phyloP scores from a whole-genome alignment of 805 yeast genomes.

The Myxozyma mucilagina region DNA sequence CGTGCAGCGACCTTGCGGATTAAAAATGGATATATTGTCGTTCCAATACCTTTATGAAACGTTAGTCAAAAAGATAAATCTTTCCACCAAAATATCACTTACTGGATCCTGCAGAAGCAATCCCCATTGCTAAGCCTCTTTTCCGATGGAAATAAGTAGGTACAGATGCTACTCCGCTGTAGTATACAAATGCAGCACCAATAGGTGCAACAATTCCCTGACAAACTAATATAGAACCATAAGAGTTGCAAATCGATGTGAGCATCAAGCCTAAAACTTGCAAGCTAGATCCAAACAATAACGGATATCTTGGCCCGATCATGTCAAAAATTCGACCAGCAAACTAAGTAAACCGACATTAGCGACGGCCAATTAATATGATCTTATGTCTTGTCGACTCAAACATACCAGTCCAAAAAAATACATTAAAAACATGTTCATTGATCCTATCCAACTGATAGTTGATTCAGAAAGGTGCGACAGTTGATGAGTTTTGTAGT shows the following conservation, averaged over 20 bases:
- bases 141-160: conserved; percentile 49
- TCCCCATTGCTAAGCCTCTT: conserved; percentile 49
- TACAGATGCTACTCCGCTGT: conserved; percentile 43
- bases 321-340: conserved; percentile 38
- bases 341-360: conserved; percentile 10
- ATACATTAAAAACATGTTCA: conserved; percentile 36
- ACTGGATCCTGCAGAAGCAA: conserved; percentile 52
- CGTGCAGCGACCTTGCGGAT: conserved; percentile 31
- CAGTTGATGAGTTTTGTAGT: conserved; percentile 34
- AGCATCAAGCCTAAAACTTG: conserved; percentile 39
- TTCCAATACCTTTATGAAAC: conserved; percentile 45
- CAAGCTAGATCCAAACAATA: conserved; percentile 31
- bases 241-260: conserved; percentile 41
- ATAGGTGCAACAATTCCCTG: conserved; percentile 40
- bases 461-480: conserved; percentile 32
- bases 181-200: conserved; percentile 16
- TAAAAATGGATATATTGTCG: conserved; percentile 51
- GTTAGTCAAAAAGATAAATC: not conserved
- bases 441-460: conserved; percentile 40
- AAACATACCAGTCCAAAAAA: conserved; percentile 26
- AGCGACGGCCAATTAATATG: not conserved
- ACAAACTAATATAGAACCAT: conserved; percentile 54
- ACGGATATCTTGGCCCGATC: conserved; percentile 26
- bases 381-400: not conserved
- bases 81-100: not conserved